Evolutionary conservation across 148 eudicot genomes (phyloP).

Genomic region (Spergularia marina): DNA sequence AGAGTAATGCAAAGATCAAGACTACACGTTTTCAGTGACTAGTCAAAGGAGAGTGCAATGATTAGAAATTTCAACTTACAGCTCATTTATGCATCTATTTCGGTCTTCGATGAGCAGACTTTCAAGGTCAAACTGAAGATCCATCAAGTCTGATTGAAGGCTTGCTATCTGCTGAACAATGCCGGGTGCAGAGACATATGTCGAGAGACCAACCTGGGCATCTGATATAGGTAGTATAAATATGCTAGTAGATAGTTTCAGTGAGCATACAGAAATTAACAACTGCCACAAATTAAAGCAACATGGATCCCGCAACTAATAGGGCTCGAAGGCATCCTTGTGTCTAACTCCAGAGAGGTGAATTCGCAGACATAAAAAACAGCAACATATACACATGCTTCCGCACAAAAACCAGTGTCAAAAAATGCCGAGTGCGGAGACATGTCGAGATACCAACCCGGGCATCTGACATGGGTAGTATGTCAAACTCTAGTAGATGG

Average conservation of each 20-base stretch:
- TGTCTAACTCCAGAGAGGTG: neutral
- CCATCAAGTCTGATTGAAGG: slow-evolving; percentile 80
- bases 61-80: slow-evolving; percentile 51
- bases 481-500: too few species aligned
- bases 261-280: neutral
- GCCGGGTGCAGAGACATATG: slow-evolving; percentile 93
- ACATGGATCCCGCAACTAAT: neutral
- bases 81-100: slow-evolving; percentile 86
- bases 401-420: neutral
- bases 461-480: too few species aligned
- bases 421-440: neutral
- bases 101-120: slow-evolving; percentile 87
- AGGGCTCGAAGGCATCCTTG: neutral
- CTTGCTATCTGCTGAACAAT: slow-evolving; percentile 88
- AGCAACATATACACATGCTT: neutral
- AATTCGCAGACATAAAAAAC: neutral
- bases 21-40: neutral
- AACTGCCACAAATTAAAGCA: neutral
- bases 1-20: slow-evolving; percentile 1
- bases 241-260: neutral
- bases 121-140: slow-evolving; percentile 88
- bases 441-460: too few species aligned
- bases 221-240: slow-evolving; percentile 39
- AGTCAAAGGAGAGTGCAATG: neutral
- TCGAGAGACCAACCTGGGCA: slow-evolving; percentile 76